Evolutionary conservation across 2,329 filamentous ascomycete species (phyloP).

Genomic region (Aspergillus tubingensis): DNA sequence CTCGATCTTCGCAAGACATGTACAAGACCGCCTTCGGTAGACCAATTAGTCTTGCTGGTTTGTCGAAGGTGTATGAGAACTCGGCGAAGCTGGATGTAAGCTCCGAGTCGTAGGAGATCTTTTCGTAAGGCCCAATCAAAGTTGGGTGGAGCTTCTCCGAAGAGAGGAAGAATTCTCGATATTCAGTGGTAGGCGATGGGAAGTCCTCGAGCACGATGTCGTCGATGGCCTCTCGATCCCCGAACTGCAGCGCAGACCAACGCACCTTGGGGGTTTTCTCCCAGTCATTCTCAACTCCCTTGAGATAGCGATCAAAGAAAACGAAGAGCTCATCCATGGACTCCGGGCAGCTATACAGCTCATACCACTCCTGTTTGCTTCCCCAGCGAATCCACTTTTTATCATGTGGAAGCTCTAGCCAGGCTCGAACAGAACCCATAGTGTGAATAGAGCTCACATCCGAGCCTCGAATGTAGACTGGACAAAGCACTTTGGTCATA

Average conservation of each 20-base stretch:
- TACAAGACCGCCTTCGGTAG: conserved; percentile 51
- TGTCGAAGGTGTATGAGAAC: conserved; percentile 45
- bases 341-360: conserved; percentile 41
- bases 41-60: conserved; percentile 47
- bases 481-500: conserved; percentile 39
- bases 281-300: conserved; percentile 49
- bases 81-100: conserved; percentile 13
- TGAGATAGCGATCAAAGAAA: conserved; percentile 53
- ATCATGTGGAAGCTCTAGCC: conserved; percentile 38
- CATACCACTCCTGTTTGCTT: conserved; percentile 50
- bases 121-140: no score
- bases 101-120: neutral
- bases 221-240: conserved; percentile 29
- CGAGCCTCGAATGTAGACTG: conserved; percentile 39
- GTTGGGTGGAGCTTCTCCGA: neutral
- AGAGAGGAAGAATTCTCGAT: conserved; percentile 36
- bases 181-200: conserved; percentile 38
- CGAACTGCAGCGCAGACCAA: conserved; percentile 44
- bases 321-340: conserved; percentile 40
- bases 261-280: conserved; percentile 50
- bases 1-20: conserved; percentile 44
- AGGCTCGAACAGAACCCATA: conserved; percentile 42
- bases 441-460: conserved; percentile 38
- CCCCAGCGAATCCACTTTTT: conserved; percentile 51
- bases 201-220: conserved; percentile 38